Percentiles rank a stretch among this genome's conserved stretches.
Conservation (phyloP, 768 basidiomycete genomes). For the Pisolithus tinctorius region DNA sequence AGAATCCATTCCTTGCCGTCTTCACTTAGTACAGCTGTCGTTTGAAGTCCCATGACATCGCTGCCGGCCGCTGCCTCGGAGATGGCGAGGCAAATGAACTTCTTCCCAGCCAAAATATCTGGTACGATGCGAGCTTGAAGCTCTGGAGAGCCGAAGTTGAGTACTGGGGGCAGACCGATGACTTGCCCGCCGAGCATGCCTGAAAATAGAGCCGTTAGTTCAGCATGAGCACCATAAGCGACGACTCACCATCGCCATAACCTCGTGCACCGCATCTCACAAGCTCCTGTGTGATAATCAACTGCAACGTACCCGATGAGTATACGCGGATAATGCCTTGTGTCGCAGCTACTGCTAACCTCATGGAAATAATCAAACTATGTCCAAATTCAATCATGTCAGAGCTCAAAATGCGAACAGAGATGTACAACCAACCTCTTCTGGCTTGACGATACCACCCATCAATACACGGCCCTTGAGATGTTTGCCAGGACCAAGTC, state of each 20-base stretch:
- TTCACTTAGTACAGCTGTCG: constrained; percentile 52
- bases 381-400: constrained; percentile 13
- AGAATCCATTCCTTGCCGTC: constrained; percentile 67
- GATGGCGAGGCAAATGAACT: constrained; percentile 70
- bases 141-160: constrained; percentile 55
- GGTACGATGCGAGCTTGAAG: constrained; percentile 42
- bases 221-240: neutral
- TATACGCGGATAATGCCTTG: neutral
- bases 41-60: constrained; percentile 60
- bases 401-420: constrained; percentile 3
- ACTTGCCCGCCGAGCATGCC: constrained; percentile 51
- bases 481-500: constrained; percentile 86
- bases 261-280: constrained; percentile 50
- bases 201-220: constrained; percentile 2
- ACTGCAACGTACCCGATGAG: constrained; percentile 19
- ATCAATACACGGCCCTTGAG: constrained; percentile 70
- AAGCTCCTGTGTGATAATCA: constrained; percentile 63
- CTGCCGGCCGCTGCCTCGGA: constrained; percentile 70
- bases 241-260: constrained; percentile 52
- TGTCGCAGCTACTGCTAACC: constrained; percentile 33
- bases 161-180: constrained; percentile 66
- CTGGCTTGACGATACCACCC: constrained; percentile 68
- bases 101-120: constrained; percentile 54
- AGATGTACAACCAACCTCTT: constrained; percentile 41
- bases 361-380: constrained; percentile 69